These are phyloP conservation scores for Rhododendron ovatum DNA, from an alignment of 148 eudicot species.

Conservation along the genomic window DNA sequence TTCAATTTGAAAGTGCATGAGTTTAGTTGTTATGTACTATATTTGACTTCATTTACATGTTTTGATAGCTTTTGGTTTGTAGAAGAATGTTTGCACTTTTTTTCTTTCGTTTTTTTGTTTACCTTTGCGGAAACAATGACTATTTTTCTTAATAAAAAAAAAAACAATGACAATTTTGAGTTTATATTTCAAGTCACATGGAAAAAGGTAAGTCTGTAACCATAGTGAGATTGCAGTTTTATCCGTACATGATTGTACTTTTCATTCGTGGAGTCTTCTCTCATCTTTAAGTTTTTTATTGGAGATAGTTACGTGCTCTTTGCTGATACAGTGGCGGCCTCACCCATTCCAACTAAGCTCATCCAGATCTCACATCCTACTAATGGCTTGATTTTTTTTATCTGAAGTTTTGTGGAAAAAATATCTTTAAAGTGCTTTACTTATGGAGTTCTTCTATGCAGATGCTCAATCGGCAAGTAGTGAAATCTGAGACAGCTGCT, in stretches of 20 bases:
- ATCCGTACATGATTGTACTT: not conserved
- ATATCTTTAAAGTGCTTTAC: not conserved
- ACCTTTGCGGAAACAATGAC: not conserved
- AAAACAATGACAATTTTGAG: not conserved
- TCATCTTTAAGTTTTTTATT: not conserved
- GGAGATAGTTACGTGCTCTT: not conserved
- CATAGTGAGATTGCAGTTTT: not conserved
- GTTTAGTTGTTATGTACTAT: not conserved
- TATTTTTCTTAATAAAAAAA: not conserved
- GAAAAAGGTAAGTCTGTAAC: not conserved
- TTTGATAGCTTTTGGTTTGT: not conserved
- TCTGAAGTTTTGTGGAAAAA: not conserved
- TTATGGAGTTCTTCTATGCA: conserved; percentile 36
- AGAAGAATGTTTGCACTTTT: not conserved
- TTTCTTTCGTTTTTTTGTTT: not conserved
- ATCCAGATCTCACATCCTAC: not conserved
- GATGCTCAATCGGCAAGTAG: conserved; percentile 90
- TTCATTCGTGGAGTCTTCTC: not conserved
- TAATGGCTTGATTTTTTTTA: not conserved
- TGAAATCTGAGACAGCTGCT: conserved; percentile 87
- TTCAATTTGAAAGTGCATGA: not conserved
- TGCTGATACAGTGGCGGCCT: not conserved
- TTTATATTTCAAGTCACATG: not conserved
- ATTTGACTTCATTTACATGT: not conserved
- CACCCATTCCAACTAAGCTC: not conserved